A percentile compares a stretch with the other conserved stretches of the same genome.
phyloP scores from a whole-genome alignment of 108 stramenopile genomes.

The Phaeodactylum tricornutum region DNA sequence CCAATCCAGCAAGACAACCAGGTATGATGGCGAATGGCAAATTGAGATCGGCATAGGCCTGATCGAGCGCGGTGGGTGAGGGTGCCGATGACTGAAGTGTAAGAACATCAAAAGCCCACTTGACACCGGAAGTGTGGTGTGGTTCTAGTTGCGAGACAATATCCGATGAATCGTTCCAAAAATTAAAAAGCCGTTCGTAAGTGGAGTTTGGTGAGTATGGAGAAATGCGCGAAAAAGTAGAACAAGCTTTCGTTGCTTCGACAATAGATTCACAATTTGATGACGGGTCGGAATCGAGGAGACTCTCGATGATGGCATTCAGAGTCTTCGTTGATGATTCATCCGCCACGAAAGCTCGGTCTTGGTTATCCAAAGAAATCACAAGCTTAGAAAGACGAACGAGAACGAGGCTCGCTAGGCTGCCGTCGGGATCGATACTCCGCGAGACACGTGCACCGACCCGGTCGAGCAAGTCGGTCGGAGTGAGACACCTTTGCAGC shows the following conservation, averaged over 20 bases:
- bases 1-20: background rate
- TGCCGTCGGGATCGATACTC: slow-evolving; percentile 13
- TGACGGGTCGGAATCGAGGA: slow-evolving; percentile 1
- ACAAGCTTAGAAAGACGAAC: slow-evolving; percentile 33
- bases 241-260: slow-evolving; percentile 27
- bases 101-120: slow-evolving; percentile 27
- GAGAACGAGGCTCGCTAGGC: slow-evolving; percentile 20
- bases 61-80: slow-evolving; percentile 15
- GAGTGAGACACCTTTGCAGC: slow-evolving; percentile 24
- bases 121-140: slow-evolving; percentile 29
- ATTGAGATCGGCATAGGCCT: slow-evolving; percentile 20
- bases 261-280: slow-evolving; percentile 14
- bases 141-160: slow-evolving; percentile 9
- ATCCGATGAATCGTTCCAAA: background rate
- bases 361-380: slow-evolving; percentile 20
- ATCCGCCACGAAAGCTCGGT: background rate
- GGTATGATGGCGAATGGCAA: slow-evolving; percentile 35
- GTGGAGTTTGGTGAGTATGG: slow-evolving; percentile 12
- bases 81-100: background rate
- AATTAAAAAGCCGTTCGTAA: slow-evolving; percentile 2
- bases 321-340: background rate
- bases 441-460: slow-evolving; percentile 8
- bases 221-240: slow-evolving; percentile 16
- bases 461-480: slow-evolving; percentile 14
- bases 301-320: slow-evolving; percentile 1